Conservation (phyloP, 306 rosid species). For the Potentilla sterilis region DNA sequence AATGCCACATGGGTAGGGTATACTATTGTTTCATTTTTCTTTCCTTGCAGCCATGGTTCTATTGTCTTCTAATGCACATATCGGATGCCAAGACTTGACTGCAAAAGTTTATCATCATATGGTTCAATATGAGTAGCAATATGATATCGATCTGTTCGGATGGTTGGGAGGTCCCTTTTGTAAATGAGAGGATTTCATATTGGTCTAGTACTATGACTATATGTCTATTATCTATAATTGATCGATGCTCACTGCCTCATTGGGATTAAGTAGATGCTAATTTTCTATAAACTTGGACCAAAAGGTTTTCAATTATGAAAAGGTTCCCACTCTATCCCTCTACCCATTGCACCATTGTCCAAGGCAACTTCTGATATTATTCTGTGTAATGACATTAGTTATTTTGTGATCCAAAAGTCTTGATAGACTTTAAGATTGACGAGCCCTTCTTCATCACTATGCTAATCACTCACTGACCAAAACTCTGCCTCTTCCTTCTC, state of each 20-base stretch:
- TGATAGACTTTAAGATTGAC: neutral
- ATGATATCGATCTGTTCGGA: neutral
- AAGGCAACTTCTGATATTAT: neutral
- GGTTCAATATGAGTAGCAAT: neutral
- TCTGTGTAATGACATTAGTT: neutral
- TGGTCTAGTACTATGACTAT: neutral
- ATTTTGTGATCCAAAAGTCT: too few species aligned
- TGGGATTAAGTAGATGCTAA: neutral
- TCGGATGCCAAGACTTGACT: too few species aligned
- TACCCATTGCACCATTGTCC: neutral
- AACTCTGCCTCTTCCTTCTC: neutral
- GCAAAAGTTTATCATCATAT: too few species aligned
- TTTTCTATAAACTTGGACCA: neutral
- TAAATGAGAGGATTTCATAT: neutral
- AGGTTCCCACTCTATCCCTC: neutral
- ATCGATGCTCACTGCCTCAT: neutral
- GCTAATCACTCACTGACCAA: constrained; percentile 8
- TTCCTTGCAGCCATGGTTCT: neutral
- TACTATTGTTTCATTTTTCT: neutral
- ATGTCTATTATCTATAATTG: neutral
- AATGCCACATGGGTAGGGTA: constrained; percentile 22
- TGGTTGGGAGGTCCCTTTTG: constrained; percentile 4
- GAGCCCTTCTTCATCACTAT: neutral
- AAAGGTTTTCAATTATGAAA: neutral
- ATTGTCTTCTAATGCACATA: neutral